phyloP scores from a whole-genome alignment of 345 rosid species.

The Rhodamnia argentea region DNA sequence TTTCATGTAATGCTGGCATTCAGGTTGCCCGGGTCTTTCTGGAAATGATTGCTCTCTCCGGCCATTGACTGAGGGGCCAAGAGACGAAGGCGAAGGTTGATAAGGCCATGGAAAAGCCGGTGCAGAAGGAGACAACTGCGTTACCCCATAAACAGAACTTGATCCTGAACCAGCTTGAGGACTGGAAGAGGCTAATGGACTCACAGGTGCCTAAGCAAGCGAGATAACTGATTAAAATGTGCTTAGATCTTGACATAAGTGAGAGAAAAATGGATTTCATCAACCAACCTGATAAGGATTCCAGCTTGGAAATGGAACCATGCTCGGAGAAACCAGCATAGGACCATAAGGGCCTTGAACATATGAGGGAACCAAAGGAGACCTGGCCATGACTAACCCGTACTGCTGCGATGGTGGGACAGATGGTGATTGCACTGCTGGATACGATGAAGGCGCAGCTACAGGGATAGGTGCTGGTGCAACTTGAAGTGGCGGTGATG shows the following conservation, averaged over 20 bases:
- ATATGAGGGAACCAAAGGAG: conserved; percentile 61
- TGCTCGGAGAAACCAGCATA: conserved; percentile 54
- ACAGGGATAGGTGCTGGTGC: conserved; percentile 30
- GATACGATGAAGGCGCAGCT: conserved; percentile 33
- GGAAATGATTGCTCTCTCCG: conserved; percentile 67
- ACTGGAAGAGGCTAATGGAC: conserved; percentile 46
- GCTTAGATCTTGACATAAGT: not conserved
- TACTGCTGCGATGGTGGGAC: conserved; percentile 61
- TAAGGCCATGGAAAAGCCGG: conserved; percentile 53
- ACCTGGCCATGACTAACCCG: conserved; percentile 64
- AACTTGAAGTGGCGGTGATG: conserved; percentile 32
- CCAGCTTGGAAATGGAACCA: conserved; percentile 69
- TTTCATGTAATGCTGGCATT: conserved; percentile 78
- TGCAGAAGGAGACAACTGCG: conserved; percentile 54
- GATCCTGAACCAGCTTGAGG: conserved; percentile 46
- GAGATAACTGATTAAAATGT: not conserved
- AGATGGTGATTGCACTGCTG: conserved; percentile 45
- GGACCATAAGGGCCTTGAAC: conserved; percentile 68
- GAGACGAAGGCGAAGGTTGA: conserved; percentile 31
- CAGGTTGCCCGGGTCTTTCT: conserved; percentile 79
- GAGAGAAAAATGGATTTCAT: conserved; percentile 1
- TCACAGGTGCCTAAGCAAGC: conserved; percentile 36
- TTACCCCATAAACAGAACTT: conserved; percentile 46
- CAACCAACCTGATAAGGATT: conserved; percentile 58
- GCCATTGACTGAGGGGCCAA: conserved; percentile 40